phyloP scores from a whole-genome alignment of 2,329 filamentous ascomycete species.

The Daldinia sp. region DNA sequence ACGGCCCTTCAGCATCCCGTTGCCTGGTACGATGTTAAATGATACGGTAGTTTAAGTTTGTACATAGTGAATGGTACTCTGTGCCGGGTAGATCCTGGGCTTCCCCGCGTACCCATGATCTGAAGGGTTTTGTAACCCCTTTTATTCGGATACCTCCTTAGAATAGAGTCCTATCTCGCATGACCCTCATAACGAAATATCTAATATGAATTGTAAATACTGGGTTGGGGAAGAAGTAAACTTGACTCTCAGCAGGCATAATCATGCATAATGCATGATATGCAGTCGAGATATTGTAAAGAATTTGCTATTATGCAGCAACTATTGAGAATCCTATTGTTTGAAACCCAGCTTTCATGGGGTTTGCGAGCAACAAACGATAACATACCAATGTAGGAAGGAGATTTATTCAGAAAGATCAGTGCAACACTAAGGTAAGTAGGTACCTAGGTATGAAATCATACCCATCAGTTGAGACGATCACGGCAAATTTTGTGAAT shows the following conservation, averaged over 20 bases:
- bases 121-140: conserved; percentile 5
- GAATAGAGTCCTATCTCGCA: conserved; percentile 14
- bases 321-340: neutral
- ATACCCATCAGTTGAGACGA: conserved; percentile 8
- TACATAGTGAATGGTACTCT: neutral
- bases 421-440: conserved; percentile 20
- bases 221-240: conserved; percentile 15
- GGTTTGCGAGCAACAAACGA: neutral
- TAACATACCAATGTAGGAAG: neutral
- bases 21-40: neutral
- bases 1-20: neutral
- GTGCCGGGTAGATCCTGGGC: conserved; percentile 21
- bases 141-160: neutral
- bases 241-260: neutral
- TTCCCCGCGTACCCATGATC: conserved; percentile 12
- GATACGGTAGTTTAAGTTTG: neutral
- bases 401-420: neutral
- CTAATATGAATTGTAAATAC: neutral
- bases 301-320: neutral
- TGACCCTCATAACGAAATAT: conserved; percentile 19
- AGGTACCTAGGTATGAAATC: conserved; percentile 22
- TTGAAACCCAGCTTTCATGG: neutral
- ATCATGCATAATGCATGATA: conserved; percentile 25
- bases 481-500: conserved; percentile 6
- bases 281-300: conserved; percentile 7